Base-by-base conservation (phyloP, 1,284 basidiomycete species). In the Ustilago sp. region DNA sequence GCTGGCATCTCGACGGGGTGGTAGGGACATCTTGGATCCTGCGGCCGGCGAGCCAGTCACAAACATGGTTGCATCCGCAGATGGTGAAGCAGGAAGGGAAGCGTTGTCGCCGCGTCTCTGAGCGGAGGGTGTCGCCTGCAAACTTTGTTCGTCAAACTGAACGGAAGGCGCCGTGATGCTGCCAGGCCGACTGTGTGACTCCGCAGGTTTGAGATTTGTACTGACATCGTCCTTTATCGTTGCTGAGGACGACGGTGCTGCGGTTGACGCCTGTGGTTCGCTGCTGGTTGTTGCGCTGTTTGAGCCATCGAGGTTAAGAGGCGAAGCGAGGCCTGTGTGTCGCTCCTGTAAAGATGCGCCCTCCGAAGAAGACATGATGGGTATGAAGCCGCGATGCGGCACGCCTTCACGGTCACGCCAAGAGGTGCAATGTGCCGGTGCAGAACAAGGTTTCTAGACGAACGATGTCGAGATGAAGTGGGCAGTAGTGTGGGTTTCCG, bases 101-200 rank as follows among this genome's bases (percentile, higher is more conserved):
- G 66, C 54, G 15, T 68, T 74, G 59, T 62, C 66, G 36, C 65
- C 52, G 43, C 66, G 57, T 8, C 71, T 43, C n/a, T 71, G 67
- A 13, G 57, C 53, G 9, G 75, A 68, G 8, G 75, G 71, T 3
- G 67, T 68, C 8, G 71, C 67, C 17, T 67, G 68, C 28, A 74
- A 59, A 23, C 36, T 77, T 57, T 74, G 75, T 53, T 77, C 75
- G 64, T 77, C 75, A 43, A 77, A 77, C 52, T 77, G 75, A 4
- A 77, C 75, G 23, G 71, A 70, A 19, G 75, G 75, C 11, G 64
- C 59, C 56, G 63, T 54, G 63, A 69, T 58, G 69, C 62, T 73
- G 54, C 41, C 48, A 8, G 63, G 61, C 28, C 62, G 59, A 48
- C 62, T 67, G 45, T 67, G 55, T 36, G 41, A 23, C n/a, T 62